Base-by-base conservation (phyloP, 805 yeast genomes). In the Hanseniaspora lachancei region DNA sequence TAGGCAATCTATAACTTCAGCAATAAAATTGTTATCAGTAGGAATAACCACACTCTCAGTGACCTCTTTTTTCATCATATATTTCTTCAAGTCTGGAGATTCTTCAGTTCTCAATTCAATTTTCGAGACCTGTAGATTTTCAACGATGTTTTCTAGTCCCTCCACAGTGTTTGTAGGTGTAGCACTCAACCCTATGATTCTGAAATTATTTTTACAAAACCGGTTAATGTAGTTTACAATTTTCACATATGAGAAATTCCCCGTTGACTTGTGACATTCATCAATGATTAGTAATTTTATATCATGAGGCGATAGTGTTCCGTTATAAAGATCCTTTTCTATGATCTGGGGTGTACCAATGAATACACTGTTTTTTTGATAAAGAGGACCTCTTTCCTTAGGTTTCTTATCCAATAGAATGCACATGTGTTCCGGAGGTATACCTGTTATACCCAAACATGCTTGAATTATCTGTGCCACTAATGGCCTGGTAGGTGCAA, bases 391-490 rank as follows among this genome's bases (percentile, higher is more conserved):
- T 58, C 99, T 74, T 59, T 83, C 81, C 13, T 70, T 69, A 70
- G 83, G 64, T 61, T 74, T 64, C 62, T 67, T 74, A 63, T 77
- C 89, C 43, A 89, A 68, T 57, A 89, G 69, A 49, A 89, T 85
- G 0, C 96, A 95, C 1, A 91, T 86, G 47, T 83, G 83, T 23
- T 77, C 71, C 49, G 81, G 71, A 1, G 95, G 84, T 21, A 95
- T 79, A 3, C 96, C 97, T 0, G 95, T 83, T 16, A 86, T 81
- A 9, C 87, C 84, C 55, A 88, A 75, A 65, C 96, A 93, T 1
- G 97, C 97, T 63, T 84, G 85, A 60, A 91, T 85, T 69, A 93
- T 98, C 69, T 93, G 99, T 0, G 96, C 89, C 7, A 93, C 97
- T 55, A 93, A 74, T 0, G 99, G 99, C 60, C 89, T 75, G 1